Evolutionary conservation across 192 early-diverging fungal genomes (phyloP).

Genomic region (Entomortierella beljakovae): DNA sequence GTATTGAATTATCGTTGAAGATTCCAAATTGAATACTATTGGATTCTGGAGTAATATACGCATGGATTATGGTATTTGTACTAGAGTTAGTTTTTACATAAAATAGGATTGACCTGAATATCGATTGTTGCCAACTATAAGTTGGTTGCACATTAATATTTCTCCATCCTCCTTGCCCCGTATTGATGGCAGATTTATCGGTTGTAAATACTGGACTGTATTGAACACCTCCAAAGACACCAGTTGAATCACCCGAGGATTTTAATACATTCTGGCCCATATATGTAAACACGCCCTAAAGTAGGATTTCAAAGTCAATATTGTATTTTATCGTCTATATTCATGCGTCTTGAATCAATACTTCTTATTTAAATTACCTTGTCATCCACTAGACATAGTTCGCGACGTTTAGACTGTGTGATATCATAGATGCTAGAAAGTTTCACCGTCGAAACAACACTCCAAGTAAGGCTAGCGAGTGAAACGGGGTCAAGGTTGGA

Average conservation of each 20-base stretch:
- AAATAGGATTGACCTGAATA: not conserved
- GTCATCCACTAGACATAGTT: not conserved
- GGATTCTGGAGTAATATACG: not conserved
- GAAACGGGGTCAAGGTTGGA: not conserved
- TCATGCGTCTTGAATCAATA: not conserved
- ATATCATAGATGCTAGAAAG: not conserved
- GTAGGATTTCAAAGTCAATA: no score
- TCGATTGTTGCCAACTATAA: not conserved
- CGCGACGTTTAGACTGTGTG: not conserved
- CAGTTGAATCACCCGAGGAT: not conserved
- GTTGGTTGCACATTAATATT: not conserved
- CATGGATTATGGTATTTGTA: not conserved
- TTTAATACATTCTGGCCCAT: not conserved
- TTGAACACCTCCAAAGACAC: not conserved
- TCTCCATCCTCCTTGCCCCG: not conserved
- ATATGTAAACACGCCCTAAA: conserved; percentile 6
- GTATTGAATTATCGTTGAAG: not conserved
- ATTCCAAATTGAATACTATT: not conserved
- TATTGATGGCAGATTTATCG: not conserved
- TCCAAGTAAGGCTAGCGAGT: not conserved
- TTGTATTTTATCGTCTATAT: no score
- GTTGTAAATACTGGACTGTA: not conserved
- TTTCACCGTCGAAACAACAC: not conserved
- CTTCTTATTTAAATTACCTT: not conserved
- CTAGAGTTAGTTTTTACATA: no score